Evolutionary conservation across 768 basidiomycete species (phyloP).

Genomic region (Rickenella mellea): DNA sequence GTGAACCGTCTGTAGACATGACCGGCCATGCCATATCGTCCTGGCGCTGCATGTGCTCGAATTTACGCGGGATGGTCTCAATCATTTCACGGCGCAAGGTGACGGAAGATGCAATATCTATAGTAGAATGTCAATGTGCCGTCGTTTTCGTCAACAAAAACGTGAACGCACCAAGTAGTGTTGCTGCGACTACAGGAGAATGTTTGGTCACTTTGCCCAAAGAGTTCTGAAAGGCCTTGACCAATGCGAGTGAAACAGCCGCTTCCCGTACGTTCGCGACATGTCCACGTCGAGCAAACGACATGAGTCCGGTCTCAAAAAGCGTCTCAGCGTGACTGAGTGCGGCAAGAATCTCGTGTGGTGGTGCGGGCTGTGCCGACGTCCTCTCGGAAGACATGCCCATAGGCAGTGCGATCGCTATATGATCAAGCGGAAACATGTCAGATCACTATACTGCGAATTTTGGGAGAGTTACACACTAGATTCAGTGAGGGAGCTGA

Average conservation of each 20-base stretch:
- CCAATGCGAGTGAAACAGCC: slow-evolving; percentile 56
- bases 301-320: slow-evolving; percentile 55
- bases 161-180: slow-evolving; percentile 45
- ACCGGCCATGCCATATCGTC: slow-evolving; percentile 77
- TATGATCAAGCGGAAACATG: not conserved
- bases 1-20: slow-evolving; percentile 34
- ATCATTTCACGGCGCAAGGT: slow-evolving; percentile 82
- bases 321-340: slow-evolving; percentile 62
- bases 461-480: slow-evolving; percentile 39
- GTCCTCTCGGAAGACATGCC: slow-evolving; percentile 47
- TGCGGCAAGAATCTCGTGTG: slow-evolving; percentile 47
- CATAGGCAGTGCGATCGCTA: slow-evolving; percentile 81
- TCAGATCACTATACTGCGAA: not conserved
- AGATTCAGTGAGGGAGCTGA: slow-evolving; percentile 86
- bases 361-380: slow-evolving; percentile 30
- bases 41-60: slow-evolving; percentile 25
- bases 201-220: slow-evolving; percentile 50
- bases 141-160: not conserved
- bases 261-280: slow-evolving; percentile 70
- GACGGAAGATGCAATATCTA: slow-evolving; percentile 69
- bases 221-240: slow-evolving; percentile 72
- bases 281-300: slow-evolving; percentile 47
- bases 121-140: too few relatives aligned
- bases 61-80: slow-evolving; percentile 71
- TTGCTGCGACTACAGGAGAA: slow-evolving; percentile 46